These are phyloP conservation scores for Exidia glandulosa DNA, from an alignment of 768 basidiomycete species.

Conservation along the genomic window DNA sequence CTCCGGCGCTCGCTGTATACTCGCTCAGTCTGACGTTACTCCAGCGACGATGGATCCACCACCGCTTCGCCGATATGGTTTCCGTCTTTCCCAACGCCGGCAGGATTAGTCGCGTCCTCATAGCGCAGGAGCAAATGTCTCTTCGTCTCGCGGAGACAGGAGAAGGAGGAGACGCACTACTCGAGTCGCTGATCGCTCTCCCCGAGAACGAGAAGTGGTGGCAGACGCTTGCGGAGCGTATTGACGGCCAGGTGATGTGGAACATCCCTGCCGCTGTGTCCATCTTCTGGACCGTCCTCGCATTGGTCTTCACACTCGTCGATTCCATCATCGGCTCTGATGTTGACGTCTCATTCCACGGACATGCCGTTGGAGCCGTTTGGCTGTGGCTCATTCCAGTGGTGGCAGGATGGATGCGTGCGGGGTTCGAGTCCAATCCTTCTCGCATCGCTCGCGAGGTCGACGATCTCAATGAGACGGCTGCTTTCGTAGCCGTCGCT, in stretches of 20 bases:
- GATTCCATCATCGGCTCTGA: conserved; percentile 9
- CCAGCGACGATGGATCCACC: conserved; percentile 31
- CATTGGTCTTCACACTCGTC: conserved; percentile 30
- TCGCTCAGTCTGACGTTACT: conserved; percentile 33
- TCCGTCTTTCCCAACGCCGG: conserved; percentile 18
- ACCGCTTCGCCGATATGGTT: conserved; percentile 17
- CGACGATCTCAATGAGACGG: conserved; percentile 15
- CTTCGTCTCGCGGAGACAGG: conserved; percentile 17
- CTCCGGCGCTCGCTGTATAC: conserved; percentile 34
- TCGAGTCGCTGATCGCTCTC: conserved; percentile 32
- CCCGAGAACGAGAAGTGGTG: conserved; percentile 35
- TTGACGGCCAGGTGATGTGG: conserved; percentile 30
- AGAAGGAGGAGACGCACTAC: not conserved
- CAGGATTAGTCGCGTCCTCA: conserved; percentile 25
- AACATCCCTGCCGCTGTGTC: conserved; percentile 27
- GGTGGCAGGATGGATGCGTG: conserved; percentile 29
- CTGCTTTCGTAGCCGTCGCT: not conserved
- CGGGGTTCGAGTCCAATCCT: conserved; percentile 30
- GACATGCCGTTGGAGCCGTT: conserved; percentile 27
- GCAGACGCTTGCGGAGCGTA: conserved; percentile 18
- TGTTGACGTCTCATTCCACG: conserved; percentile 19
- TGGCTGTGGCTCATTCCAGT: conserved; percentile 36
- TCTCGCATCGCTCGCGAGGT: conserved; percentile 20
- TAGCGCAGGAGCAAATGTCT: conserved; percentile 32
- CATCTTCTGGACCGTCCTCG: conserved; percentile 34